Conservation (phyloP, 805 yeast genomes). For the Tetrapisispora phaffii region DNA sequence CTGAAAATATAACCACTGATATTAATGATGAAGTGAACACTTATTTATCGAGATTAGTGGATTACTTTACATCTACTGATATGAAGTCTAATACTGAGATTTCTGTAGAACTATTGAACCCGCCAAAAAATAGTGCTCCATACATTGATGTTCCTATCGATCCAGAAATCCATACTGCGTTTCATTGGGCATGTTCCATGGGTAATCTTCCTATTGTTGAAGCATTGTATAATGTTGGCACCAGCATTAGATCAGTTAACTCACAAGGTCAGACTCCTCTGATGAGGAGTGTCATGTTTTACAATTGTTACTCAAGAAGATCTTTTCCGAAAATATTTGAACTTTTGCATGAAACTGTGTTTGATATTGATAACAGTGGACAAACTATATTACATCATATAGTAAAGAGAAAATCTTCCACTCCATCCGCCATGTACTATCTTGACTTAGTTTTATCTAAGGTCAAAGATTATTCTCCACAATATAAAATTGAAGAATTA, state of each 20-base stretch:
- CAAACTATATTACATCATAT: slow-evolving; percentile 83
- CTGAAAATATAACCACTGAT: slow-evolving; percentile 18
- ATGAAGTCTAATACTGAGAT: slow-evolving; percentile 18
- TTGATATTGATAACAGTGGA: slow-evolving; percentile 61
- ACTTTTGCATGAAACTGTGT: slow-evolving; percentile 63
- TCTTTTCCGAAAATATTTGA: slow-evolving; percentile 74
- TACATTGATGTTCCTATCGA: slow-evolving; percentile 69
- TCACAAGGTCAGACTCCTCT: slow-evolving; percentile 79
- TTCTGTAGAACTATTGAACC: slow-evolving; percentile 22
- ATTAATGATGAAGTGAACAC: slow-evolving; percentile 26
- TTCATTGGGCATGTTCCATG: slow-evolving; percentile 97
- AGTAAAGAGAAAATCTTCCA: slow-evolving; percentile 57
- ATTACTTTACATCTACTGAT: slow-evolving; percentile 28
- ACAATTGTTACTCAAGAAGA: slow-evolving; percentile 74
- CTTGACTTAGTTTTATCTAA: slow-evolving; percentile 66
- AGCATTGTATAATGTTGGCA: slow-evolving; percentile 65
- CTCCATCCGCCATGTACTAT: slow-evolving; percentile 77
- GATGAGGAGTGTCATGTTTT: slow-evolving; percentile 74
- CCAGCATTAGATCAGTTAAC: slow-evolving; percentile 46
- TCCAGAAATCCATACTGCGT: slow-evolving; percentile 87
- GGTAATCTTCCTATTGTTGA: slow-evolving; percentile 75
- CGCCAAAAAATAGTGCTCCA: slow-evolving; percentile 28
- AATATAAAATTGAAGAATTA: slow-evolving; percentile 48
- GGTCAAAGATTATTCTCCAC: slow-evolving; percentile 52
- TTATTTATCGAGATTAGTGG: slow-evolving; percentile 26